Evolutionary conservation across 1,284 basidiomycete genomes (phyloP).

Genomic region (Heterobasidion irregulare): DNA sequence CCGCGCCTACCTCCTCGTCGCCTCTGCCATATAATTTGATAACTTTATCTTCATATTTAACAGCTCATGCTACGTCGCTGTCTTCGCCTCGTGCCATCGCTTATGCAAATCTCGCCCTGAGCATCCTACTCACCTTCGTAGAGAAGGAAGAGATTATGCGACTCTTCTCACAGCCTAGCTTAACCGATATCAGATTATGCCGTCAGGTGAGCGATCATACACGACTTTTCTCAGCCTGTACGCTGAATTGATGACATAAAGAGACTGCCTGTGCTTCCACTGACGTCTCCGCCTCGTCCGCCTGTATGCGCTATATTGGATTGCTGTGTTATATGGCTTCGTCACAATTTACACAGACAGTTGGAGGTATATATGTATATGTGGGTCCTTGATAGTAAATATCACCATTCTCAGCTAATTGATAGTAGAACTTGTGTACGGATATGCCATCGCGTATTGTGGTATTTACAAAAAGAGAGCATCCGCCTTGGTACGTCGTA

Average conservation of each 20-base stretch:
- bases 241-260: slow-evolving; percentile 13
- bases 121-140: slow-evolving; percentile 38
- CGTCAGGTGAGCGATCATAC: slow-evolving; percentile 38
- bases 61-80: slow-evolving; percentile 54
- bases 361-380: slow-evolving; percentile 47
- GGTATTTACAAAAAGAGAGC: slow-evolving; percentile 43
- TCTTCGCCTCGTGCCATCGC: slow-evolving; percentile 46
- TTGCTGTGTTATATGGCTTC: slow-evolving; percentile 58
- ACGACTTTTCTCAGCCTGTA: background rate
- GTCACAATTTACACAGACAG: slow-evolving; percentile 56
- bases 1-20: slow-evolving; percentile 9
- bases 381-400: slow-evolving; percentile 25
- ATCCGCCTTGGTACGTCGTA: slow-evolving; percentile 39
- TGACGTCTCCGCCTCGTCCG: slow-evolving; percentile 26
- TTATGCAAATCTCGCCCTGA: slow-evolving; percentile 50
- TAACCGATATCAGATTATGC: slow-evolving; percentile 40
- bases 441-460: slow-evolving; percentile 42
- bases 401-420: background rate
- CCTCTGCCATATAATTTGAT: slow-evolving; percentile 39
- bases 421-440: slow-evolving; percentile 29
- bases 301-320: slow-evolving; percentile 51
- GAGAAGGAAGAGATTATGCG: slow-evolving; percentile 40
- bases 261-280: slow-evolving; percentile 44
- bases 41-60: slow-evolving; percentile 50
- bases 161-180: slow-evolving; percentile 30